These are phyloP conservation scores for Annulohypoxylon stygium DNA, from an alignment of 495 filamentous ascomycete species.

Conservation along the genomic window DNA sequence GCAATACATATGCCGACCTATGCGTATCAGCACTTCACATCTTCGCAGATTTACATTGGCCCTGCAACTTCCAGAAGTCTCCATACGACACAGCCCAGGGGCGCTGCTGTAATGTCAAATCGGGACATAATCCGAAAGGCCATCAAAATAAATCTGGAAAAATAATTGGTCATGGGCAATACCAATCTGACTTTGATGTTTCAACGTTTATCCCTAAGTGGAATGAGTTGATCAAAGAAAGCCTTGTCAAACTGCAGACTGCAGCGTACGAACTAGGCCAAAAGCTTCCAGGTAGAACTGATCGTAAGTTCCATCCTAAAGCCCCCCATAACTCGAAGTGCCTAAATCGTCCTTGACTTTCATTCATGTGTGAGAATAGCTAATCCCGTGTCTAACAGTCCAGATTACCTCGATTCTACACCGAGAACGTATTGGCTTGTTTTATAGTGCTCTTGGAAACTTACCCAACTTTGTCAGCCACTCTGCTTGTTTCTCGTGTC, in stretches of 20 bases:
- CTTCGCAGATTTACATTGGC: slow-evolving; percentile 12
- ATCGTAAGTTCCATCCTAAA: background rate
- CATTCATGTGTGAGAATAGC: background rate
- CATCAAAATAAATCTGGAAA: background rate
- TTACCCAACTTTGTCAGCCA: background rate
- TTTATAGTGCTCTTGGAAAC: background rate
- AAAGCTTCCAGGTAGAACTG: slow-evolving; percentile 1
- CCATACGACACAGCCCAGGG: background rate
- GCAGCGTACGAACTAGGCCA: slow-evolving; percentile 3
- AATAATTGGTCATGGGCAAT: slow-evolving; percentile 8
- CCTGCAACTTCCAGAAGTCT: background rate
- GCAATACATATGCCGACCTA: background rate
- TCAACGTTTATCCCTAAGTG: background rate
- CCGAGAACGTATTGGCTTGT: slow-evolving; percentile 1
- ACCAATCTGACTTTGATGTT: slow-evolving; percentile 1
- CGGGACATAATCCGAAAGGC: slow-evolving; percentile 8
- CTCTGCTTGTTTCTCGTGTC: slow-evolving; percentile 11
- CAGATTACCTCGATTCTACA: slow-evolving; percentile 7
- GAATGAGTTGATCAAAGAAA: background rate
- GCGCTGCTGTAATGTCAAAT: slow-evolving; percentile 12
- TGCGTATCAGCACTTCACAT: background rate
- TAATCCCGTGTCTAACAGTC: background rate
- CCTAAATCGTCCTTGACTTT: background rate
- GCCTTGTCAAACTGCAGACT: background rate
- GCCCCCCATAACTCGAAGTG: background rate